Percentiles rank a stretch among this genome's conserved stretches.
Evolutionary conservation across 2,329 filamentous ascomycete species (phyloP).

Genomic region (Aspergillus caelatus): DNA sequence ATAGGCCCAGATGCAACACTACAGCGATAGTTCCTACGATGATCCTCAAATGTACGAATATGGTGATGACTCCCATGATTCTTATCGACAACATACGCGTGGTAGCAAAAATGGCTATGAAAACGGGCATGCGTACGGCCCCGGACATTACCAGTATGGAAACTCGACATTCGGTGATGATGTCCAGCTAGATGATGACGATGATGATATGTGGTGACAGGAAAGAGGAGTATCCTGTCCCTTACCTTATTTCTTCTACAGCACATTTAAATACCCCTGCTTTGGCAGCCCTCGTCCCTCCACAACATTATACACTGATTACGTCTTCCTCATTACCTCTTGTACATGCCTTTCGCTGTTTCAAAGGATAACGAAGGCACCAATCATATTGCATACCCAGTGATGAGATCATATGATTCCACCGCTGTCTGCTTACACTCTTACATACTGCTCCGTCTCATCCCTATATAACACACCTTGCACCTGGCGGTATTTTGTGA

Average conservation of each 20-base stretch:
- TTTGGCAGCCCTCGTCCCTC: constrained; percentile 28
- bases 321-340: constrained; percentile 4
- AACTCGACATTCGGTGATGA: constrained; percentile 46
- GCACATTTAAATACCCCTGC: constrained; percentile 35
- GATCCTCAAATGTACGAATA: constrained; percentile 57
- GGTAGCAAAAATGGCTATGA: constrained; percentile 43
- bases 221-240: constrained; percentile 23
- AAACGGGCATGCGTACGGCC: constrained; percentile 39
- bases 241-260: constrained; percentile 29
- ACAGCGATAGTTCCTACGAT: constrained; percentile 49
- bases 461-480: constrained; percentile 23
- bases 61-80: constrained; percentile 46
- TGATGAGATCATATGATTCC: constrained; percentile 12
- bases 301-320: constrained; percentile 35
- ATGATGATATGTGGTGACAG: constrained; percentile 54
- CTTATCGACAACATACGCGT: constrained; percentile 41
- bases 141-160: constrained; percentile 42
- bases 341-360: constrained; percentile 8
- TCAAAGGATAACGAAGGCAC: constrained; percentile 4
- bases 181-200: constrained; percentile 45
- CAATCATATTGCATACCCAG: constrained; percentile 8
- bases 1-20: constrained; percentile 34
- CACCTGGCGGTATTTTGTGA: constrained; percentile 12
- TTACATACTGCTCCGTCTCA: constrained; percentile 14
- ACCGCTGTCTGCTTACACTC: constrained; percentile 11